A percentile compares a stretch with the other conserved stretches of the same genome.
These are phyloP conservation scores for Jamesozyma jinghongensis DNA, from an alignment of 805 yeast genomes.

Conservation along the genomic window DNA sequence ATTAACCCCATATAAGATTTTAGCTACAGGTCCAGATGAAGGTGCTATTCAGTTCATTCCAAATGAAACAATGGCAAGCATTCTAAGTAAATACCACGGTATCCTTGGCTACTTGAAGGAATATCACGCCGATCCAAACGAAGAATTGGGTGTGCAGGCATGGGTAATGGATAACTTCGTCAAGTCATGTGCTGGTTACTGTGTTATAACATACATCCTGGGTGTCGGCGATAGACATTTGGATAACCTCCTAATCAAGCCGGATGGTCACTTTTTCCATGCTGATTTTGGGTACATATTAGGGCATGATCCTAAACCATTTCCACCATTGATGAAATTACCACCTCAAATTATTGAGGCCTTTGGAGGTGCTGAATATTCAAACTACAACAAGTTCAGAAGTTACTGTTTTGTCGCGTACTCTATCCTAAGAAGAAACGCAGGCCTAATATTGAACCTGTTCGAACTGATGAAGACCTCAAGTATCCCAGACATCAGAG, in stretches of 20 bases:
- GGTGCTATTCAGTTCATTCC: slow-evolving; percentile 95
- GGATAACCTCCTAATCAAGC: slow-evolving; percentile 75
- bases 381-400: slow-evolving; percentile 77
- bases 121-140: slow-evolving; percentile 48
- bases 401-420: slow-evolving; percentile 93
- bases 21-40: slow-evolving; percentile 84
- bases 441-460: slow-evolving; percentile 79
- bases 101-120: slow-evolving; percentile 61
- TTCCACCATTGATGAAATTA: slow-evolving; percentile 95
- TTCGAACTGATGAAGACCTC: slow-evolving; percentile 93
- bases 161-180: slow-evolving; percentile 89
- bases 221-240: slow-evolving; percentile 98
- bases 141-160: slow-evolving; percentile 29
- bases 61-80: slow-evolving; percentile 77
- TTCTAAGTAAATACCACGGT: slow-evolving; percentile 64
- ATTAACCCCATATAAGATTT: slow-evolving; percentile 78
- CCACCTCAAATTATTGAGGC: slow-evolving; percentile 97
- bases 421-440: slow-evolving; percentile 79
- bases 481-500: slow-evolving; percentile 78
- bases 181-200: slow-evolving; percentile 93
- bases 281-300: slow-evolving; percentile 96
- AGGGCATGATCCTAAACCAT: slow-evolving; percentile 97
- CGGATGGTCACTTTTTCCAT: slow-evolving; percentile 88
- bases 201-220: slow-evolving; percentile 85
- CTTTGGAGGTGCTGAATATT: slow-evolving; percentile 88